Percentiles rank a stretch among this genome's conserved stretches.
phyloP scores from a whole-genome alignment of 208 protist species.

The Trypanosoma vivax region DNA sequence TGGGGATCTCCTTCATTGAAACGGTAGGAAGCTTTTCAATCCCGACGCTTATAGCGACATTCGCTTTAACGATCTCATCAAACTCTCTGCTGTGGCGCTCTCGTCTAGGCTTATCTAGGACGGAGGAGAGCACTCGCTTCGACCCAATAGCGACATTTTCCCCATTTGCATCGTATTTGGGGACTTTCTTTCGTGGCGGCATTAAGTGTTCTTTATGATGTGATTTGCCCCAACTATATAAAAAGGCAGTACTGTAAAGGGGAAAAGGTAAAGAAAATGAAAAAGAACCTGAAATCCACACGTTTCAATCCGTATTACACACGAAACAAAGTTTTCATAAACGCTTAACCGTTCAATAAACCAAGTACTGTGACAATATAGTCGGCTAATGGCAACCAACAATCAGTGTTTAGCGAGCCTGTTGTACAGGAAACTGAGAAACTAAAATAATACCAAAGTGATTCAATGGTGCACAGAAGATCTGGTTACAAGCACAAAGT shows the following conservation, averaged over 20 bases:
- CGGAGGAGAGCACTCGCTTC: slow-evolving; percentile 11
- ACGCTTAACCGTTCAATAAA: too few species aligned
- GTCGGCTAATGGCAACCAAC: too few species aligned
- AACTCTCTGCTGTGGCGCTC: slow-evolving; percentile 11
- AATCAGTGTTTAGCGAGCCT: too few species aligned
- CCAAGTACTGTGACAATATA: too few species aligned
- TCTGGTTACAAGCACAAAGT: too few species aligned
- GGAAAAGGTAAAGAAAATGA: too few species aligned
- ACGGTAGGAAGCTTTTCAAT: background rate
- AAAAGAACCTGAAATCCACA: too few species aligned
- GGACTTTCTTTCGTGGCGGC: slow-evolving; percentile 11
- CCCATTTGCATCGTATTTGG: background rate
- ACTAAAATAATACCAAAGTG: too few species aligned
- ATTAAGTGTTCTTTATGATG: background rate
- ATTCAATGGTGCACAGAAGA: too few species aligned
- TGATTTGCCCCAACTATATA: background rate
- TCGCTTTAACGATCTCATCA: slow-evolving; percentile 16
- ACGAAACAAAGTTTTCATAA: too few species aligned
- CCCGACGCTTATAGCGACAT: slow-evolving; percentile 1
- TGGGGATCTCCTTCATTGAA: slow-evolving; percentile 31
- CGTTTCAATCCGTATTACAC: too few species aligned
- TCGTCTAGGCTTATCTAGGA: slow-evolving; percentile 15
- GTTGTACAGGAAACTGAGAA: too few species aligned
- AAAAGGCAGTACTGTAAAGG: background rate
- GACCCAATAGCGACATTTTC: slow-evolving; percentile 15